Base-by-base conservation (phyloP, 1,284 basidiomycete species). In the Sanghuangporus weigelae region DNA sequence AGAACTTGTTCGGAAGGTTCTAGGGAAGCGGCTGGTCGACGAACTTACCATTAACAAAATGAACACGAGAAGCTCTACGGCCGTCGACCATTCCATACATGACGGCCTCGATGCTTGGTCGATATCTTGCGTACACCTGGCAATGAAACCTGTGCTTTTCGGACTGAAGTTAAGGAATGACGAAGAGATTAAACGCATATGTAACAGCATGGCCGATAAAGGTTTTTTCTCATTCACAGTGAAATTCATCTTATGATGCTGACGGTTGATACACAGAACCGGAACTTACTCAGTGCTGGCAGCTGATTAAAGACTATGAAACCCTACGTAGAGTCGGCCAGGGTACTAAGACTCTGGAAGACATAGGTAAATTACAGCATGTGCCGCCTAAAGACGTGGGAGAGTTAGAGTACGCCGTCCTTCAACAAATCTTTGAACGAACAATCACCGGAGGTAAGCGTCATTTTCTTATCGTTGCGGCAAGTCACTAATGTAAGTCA, bases 61-160 rank as follows among this genome's bases (percentile, higher is more conserved):
- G 7, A n/a, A n/a, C 7, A 46, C 44, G 16, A 19, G 10, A 46
- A 19, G 44, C 2, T n/a, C 44, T n/a, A 46, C 10, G 2, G 44
- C 44, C 44, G 16, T 46, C 21, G 16, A 46, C 44, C 44, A 46
- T 19, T 7, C 16, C 16, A 36, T 62, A n/a, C 51, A 48, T n/a
- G 60, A 62, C 14, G 60, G 50, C 31, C 40, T 53, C 31, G 40
- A 62, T 44, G 53, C 42, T n/a, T 62, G 60, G 60, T 46, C 40
- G 19, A 38, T 40, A 12, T 56, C 44, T 21, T 55, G 50, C n/a
- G 7, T 62, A 4, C 31, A 55, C 39, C 31, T 36, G 6, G 50
- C 60, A 3, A 62, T 62, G 21, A 42, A 56, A 8, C 38, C 53
- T 48, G 7, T 56, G 23, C 51, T 57, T 10, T 62, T 62, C 40